Evolutionary conservation across 805 yeast species (phyloP).

Genomic region (Candida verbasci): DNA sequence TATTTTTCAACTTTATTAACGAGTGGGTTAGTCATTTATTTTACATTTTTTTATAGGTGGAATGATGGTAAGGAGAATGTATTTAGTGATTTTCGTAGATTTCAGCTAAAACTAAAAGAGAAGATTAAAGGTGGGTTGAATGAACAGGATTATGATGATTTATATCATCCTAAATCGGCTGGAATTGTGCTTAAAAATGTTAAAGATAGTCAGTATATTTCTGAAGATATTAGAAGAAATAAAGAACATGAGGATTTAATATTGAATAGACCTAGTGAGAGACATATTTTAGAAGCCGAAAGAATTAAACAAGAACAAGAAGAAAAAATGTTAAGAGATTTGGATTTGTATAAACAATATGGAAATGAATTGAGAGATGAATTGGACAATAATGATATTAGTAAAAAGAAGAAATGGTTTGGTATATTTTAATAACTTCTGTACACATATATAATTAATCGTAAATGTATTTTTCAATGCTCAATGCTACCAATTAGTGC

Average conservation of each 20-base stretch:
- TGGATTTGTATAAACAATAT: conserved; percentile 21
- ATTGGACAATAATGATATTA: conserved; percentile 5
- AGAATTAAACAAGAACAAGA: conserved; percentile 65
- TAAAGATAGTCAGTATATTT: conserved; percentile 40
- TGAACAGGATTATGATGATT: conserved; percentile 60
- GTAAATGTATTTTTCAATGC: too few species aligned
- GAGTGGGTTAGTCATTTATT: conserved; percentile 48
- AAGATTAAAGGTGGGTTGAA: conserved; percentile 46
- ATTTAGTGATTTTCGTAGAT: conserved; percentile 62
- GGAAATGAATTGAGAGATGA: conserved; percentile 16
- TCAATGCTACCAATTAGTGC: too few species aligned
- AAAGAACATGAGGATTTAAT: conserved; percentile 42
- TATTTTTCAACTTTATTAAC: conserved; percentile 51
- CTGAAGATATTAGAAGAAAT: conserved; percentile 38
- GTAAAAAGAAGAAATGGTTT: conserved; percentile 20
- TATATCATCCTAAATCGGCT: conserved; percentile 43
- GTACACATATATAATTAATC: too few species aligned
- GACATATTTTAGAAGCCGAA: conserved; percentile 73
- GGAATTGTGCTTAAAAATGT: conserved; percentile 38
- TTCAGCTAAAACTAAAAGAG: conserved; percentile 55
- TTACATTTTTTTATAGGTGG: conserved; percentile 76
- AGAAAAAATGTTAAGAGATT: conserved; percentile 38
- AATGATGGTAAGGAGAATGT: conserved; percentile 78
- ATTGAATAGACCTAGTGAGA: conserved; percentile 63
- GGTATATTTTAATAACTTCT: conserved; percentile 10